Percentiles rank a stretch among this genome's conserved stretches.
phyloP scores from a whole-genome alignment of 495 filamentous ascomycete genomes.

The Sordaria brevicollis region DNA sequence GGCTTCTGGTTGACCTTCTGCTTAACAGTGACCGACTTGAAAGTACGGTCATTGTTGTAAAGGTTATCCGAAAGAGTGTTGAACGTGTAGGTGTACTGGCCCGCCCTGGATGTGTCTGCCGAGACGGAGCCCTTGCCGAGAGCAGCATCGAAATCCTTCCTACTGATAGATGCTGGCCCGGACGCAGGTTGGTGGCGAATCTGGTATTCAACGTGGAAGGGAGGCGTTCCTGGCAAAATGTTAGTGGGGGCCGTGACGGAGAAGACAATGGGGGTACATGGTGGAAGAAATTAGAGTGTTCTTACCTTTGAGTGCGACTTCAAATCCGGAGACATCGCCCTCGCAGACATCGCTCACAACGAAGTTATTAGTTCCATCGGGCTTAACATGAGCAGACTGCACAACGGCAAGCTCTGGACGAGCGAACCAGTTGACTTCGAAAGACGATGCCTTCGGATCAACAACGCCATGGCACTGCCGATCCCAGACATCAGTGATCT shows the following conservation, averaged over 20 bases:
- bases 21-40: conserved; percentile 55
- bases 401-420: conserved; percentile 62
- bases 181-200: conserved; percentile 54
- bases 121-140: conserved; percentile 61
- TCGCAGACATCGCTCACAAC: conserved; percentile 80
- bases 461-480: conserved; percentile 69
- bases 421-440: conserved; percentile 74
- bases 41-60: conserved; percentile 64
- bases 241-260: conserved; percentile 1
- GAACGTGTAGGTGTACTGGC: conserved; percentile 78
- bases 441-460: conserved; percentile 57
- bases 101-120: conserved; percentile 75
- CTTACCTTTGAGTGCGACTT: conserved; percentile 66
- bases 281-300: neutral
- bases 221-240: conserved; percentile 49
- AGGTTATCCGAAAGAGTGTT: conserved; percentile 67
- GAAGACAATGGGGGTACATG: neutral
- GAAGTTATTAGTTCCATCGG: conserved; percentile 33
- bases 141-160: conserved; percentile 60
- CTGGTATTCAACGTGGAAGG: conserved; percentile 75
- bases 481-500: conserved; percentile 68
- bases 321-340: conserved; percentile 81
- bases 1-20: conserved; percentile 79
- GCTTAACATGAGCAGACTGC: conserved; percentile 46
- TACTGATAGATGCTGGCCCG: conserved; percentile 47